Evolutionary conservation across 2,329 filamentous ascomycete species (phyloP).

Genomic region (Diplodia corticola): DNA sequence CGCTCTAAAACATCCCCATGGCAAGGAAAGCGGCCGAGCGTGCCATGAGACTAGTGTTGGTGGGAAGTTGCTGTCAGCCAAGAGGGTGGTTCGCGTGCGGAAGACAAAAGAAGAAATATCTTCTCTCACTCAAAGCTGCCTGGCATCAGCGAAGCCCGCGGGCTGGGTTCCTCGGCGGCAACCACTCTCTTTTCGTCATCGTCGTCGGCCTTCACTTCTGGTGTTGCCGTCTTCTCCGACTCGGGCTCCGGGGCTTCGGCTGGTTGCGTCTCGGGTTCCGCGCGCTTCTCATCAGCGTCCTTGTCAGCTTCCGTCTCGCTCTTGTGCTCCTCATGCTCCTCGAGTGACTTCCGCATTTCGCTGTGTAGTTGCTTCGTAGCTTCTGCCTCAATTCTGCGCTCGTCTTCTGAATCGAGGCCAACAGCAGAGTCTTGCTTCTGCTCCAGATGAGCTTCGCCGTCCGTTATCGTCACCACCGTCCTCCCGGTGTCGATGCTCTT

Average conservation of each 20-base stretch:
- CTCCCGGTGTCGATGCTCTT: slow-evolving; percentile 43
- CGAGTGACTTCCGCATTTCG: slow-evolving; percentile 16
- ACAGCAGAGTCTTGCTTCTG: slow-evolving; percentile 22
- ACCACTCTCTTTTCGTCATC: slow-evolving; percentile 12
- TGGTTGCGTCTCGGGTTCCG: slow-evolving; percentile 6
- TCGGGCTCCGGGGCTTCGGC: slow-evolving; percentile 1
- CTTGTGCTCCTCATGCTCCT: not conserved
- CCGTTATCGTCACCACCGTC: slow-evolving; percentile 33
- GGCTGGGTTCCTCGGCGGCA: not conserved
- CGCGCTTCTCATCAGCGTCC: slow-evolving; percentile 10
- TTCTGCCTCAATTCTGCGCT: slow-evolving; percentile 37
- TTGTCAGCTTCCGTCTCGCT: slow-evolving; percentile 5
- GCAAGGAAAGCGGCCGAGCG: slow-evolving; percentile 17
- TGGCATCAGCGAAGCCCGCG: slow-evolving; percentile 15
- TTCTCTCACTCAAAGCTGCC: slow-evolving; percentile 24
- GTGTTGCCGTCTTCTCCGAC: slow-evolving; percentile 11
- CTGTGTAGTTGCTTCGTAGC: slow-evolving; percentile 39
- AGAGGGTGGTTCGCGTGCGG: slow-evolving; percentile 10
- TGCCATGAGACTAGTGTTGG: slow-evolving; percentile 15
- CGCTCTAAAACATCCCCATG: slow-evolving; percentile 18
- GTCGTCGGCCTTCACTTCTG: slow-evolving; percentile 2
- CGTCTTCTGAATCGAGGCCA: slow-evolving; percentile 32
- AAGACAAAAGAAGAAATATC: slow-evolving; percentile 16
- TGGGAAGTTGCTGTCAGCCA: slow-evolving; percentile 11
- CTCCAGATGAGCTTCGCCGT: slow-evolving; percentile 21